Evolutionary conservation across 768 basidiomycete genomes (phyloP).

Genomic region (Xerocomellus intermedius): DNA sequence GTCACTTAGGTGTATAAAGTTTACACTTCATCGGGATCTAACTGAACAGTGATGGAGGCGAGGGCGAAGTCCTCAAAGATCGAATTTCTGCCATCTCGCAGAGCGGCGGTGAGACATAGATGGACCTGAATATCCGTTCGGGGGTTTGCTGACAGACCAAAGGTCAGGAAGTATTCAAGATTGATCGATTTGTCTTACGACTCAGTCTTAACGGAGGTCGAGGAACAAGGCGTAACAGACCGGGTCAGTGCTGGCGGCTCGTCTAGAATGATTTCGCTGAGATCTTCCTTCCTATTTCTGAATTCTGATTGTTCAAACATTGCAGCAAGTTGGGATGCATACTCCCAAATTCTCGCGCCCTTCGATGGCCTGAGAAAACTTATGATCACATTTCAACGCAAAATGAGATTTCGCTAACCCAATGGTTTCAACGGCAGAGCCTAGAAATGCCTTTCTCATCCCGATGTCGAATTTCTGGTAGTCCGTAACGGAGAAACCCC

Average conservation of each 20-base stretch:
- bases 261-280: background rate
- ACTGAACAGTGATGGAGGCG: conserved; percentile 28
- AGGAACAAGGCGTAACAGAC: conserved; percentile 19
- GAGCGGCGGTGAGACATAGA: conserved; percentile 33
- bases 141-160: conserved; percentile 9
- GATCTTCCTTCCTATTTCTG: background rate
- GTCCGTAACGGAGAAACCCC: conserved; percentile 15
- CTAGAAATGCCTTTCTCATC: conserved; percentile 2
- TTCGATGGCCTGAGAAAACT: conserved; percentile 13
- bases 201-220: conserved; percentile 16
- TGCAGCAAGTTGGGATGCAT: background rate
- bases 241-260: background rate
- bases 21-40: conserved; percentile 67
- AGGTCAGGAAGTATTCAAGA: background rate
- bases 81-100: conserved; percentile 32
- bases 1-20: conserved; percentile 13
- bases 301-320: conserved; percentile 18
- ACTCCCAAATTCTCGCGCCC: conserved; percentile 21
- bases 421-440: background rate
- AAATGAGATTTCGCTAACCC: conserved; percentile 15
- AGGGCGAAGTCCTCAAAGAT: conserved; percentile 11
- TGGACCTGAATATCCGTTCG: conserved; percentile 6
- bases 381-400: background rate
- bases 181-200: conserved; percentile 16
- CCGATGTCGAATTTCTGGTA: conserved; percentile 23